Evolutionary conservation across 352 stramenopile genomes (phyloP), one percentile per base, ranked within the genome.

Genomic region (Salisapilia sapeloensis): DNA sequence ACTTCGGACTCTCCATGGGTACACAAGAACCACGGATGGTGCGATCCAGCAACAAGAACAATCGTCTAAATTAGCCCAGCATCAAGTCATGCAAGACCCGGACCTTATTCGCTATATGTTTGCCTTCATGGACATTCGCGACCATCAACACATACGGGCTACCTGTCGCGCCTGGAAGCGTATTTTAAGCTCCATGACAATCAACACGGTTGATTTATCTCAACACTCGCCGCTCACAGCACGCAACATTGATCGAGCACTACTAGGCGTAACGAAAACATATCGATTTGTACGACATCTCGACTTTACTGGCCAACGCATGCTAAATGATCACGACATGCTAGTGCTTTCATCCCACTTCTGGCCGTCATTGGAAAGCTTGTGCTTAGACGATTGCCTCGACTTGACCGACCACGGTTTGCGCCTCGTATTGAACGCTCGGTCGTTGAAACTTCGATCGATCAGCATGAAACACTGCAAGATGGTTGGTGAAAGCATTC

Each of bases 391-490:
- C 35, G 67, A 85, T 38, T 90, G 74, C 44, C 45, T 74, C n/a
- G 60, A 70, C 29, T 44, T 90, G 15, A 80, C 74, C 8, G 74
- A 90, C 42, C 78, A 86, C 38, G 70, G 64, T 1, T 29, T 90
- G 14, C 53, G 85, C 15, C 75, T 70, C 6, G 56, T 90, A 22
- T 63, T 90, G 25, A 90, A 90, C 27, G 74, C 74, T 11, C 74
- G 83, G 29, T 90, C 74, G 4, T 53, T 81, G 34, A 56, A 57
- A 21, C 52, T 90, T 6, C 35, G 46, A 5, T 57, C 48, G 9
- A 50, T 90, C 19, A 84, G 70, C 4, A 60, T 83, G 42, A 67
- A 64, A 12, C 60, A 80, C 44, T 86, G 74, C 63, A 86, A 86
- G 43, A 46, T 64, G 21, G 53, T 90, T 29, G 75, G 55, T 2